Percentiles rank a stretch among this genome's conserved stretches.
phyloP scores from a whole-genome alignment of 2,329 filamentous ascomycete species.

The Scedosporium boydii region DNA sequence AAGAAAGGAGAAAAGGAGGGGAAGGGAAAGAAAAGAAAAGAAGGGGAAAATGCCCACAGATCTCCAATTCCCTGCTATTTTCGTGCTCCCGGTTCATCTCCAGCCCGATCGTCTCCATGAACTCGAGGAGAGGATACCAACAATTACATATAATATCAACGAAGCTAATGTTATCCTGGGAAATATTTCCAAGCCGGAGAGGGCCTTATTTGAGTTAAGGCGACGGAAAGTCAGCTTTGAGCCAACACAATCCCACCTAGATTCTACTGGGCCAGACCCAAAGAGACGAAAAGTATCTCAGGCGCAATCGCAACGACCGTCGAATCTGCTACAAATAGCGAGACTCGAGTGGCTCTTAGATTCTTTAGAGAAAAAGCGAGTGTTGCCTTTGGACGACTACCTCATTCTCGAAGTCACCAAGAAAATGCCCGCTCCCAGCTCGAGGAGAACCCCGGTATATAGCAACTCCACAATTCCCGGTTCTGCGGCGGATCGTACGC shows the following conservation, averaged over 20 bases:
- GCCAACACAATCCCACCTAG: slow-evolving; percentile 13
- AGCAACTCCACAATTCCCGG: not conserved
- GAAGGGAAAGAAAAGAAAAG: too few relatives aligned
- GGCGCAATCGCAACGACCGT: not conserved
- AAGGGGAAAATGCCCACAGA: not conserved
- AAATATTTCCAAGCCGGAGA: slow-evolving; percentile 57
- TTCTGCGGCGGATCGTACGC: slow-evolving; percentile 10
- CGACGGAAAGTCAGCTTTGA: slow-evolving; percentile 52
- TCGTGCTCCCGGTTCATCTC: slow-evolving; percentile 64
- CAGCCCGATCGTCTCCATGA: slow-evolving; percentile 50
- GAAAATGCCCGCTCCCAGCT: not conserved
- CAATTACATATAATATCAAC: slow-evolving; percentile 59
- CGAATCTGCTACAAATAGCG: slow-evolving; percentile 38
- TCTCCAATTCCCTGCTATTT: slow-evolving; percentile 51
- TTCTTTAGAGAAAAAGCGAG: slow-evolving; percentile 31
- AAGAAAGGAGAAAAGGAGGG: slow-evolving; percentile 43
- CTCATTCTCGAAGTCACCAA: slow-evolving; percentile 43
- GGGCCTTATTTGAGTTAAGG: slow-evolving; percentile 71
- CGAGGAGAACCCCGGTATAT: too few relatives aligned
- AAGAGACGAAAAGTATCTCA: slow-evolving; percentile 13
- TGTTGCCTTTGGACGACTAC: slow-evolving; percentile 41
- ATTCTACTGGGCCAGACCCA: slow-evolving; percentile 5
- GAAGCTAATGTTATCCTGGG: slow-evolving; percentile 70
- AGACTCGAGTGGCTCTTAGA: slow-evolving; percentile 50
- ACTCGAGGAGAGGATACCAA: slow-evolving; percentile 54